Conservation (phyloP, 371 early-diverging fungal species). For the Fennellomyces sp. region DNA sequence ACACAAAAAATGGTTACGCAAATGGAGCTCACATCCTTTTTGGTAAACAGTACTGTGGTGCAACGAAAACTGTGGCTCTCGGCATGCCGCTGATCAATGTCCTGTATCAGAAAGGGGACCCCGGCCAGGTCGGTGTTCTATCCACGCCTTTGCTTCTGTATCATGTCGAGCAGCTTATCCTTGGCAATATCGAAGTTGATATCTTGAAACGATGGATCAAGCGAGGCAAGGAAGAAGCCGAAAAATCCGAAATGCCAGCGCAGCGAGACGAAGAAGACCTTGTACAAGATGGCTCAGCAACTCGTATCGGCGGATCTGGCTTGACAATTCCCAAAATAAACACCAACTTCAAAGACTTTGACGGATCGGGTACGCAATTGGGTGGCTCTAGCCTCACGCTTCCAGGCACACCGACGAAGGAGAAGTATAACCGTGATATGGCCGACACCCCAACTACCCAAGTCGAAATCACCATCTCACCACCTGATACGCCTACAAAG, state of each 20-base stretch:
- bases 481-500: constrained; percentile 8
- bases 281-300: not conserved
- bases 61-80: constrained; percentile 79
- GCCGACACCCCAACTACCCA: constrained; percentile 5
- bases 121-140: constrained; percentile 62
- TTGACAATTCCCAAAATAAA: not conserved
- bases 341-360: not conserved
- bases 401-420: not conserved
- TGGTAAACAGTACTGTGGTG: constrained; percentile 58
- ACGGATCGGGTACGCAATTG: not conserved
- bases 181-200: constrained; percentile 60
- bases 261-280: constrained; percentile 10
- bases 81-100: constrained; percentile 81
- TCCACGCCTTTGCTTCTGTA: constrained; percentile 73
- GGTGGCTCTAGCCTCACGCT: not conserved
- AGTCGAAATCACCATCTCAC: constrained; percentile 9
- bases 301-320: not conserved
- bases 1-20: not conserved
- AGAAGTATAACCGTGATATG: not conserved
- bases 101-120: constrained; percentile 56
- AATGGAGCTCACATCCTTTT: not conserved
- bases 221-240: constrained; percentile 21
- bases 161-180: constrained; percentile 74
- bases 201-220: constrained; percentile 56
- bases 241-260: not conserved